phyloP scores from a whole-genome alignment of 2,329 filamentous ascomycete species.

The Diplodia scrobiculata region DNA sequence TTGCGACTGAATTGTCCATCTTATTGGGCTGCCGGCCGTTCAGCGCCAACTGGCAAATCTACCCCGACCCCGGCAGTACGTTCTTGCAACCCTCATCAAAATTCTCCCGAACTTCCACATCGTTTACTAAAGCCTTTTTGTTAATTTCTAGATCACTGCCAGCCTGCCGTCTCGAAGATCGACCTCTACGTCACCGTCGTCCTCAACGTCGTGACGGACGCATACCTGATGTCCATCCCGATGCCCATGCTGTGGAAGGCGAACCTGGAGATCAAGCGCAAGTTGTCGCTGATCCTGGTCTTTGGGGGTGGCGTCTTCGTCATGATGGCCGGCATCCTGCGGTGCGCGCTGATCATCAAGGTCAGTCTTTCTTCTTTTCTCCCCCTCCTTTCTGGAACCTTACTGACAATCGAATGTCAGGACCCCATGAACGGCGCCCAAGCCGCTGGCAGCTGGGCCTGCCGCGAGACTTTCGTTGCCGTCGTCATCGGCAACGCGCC shows the following conservation, averaged over 20 bases:
- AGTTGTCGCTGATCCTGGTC: constrained; percentile 56
- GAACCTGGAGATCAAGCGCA: constrained; percentile 53
- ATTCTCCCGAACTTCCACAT: no score
- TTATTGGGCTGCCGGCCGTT: constrained; percentile 58
- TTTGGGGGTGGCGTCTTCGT: constrained; percentile 61
- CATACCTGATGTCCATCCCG: constrained; percentile 61
- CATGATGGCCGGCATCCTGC: constrained; percentile 58
- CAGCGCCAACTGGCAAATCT: constrained; percentile 59
- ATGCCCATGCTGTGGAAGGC: constrained; percentile 60
- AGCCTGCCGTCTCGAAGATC: constrained; percentile 26
- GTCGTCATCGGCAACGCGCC: constrained; percentile 51
- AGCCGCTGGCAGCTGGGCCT: constrained; percentile 51
- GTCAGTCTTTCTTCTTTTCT: constrained; percentile 24
- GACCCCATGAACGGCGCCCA: constrained; percentile 47
- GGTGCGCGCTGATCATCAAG: constrained; percentile 55
- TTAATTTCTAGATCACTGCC: constrained; percentile 8
- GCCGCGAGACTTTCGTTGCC: constrained; percentile 52
- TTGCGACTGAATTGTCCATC: constrained; percentile 54
- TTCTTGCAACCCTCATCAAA: not conserved
- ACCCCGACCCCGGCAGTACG: constrained; percentile 55
- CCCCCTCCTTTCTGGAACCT: not conserved
- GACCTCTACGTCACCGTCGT: constrained; percentile 38
- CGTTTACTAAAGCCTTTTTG: not conserved
- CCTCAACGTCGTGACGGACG: constrained; percentile 58
- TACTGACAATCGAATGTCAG: not conserved